A percentile compares a stretch with the other conserved stretches of the same genome.
Conservation (phyloP, 2,329 filamentous ascomycete genomes). For the Cladosporium halotolerans region DNA sequence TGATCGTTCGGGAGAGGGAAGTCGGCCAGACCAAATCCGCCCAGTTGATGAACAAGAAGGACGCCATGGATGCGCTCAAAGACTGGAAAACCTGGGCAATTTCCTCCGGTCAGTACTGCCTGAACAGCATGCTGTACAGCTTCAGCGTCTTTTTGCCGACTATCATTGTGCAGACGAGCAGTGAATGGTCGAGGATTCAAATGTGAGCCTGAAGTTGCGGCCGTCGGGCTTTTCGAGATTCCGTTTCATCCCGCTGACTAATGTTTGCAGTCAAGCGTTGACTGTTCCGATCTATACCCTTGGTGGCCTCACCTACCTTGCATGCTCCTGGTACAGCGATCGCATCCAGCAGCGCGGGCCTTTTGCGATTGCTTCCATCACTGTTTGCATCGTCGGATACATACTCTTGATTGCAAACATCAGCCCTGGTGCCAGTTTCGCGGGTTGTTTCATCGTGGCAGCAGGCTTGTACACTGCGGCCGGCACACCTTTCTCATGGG, state of each 20-base stretch:
- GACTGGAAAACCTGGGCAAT: slow-evolving; percentile 75
- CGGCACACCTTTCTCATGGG: slow-evolving; percentile 9
- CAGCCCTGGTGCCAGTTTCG: slow-evolving; percentile 61
- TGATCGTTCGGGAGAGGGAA: slow-evolving; percentile 48
- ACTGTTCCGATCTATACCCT: slow-evolving; percentile 73
- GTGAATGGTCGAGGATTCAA: slow-evolving; percentile 54
- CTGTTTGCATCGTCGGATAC: slow-evolving; percentile 43
- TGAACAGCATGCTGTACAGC: slow-evolving; percentile 72
- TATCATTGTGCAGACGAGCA: slow-evolving; percentile 65
- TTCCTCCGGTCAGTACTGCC: slow-evolving; percentile 63
- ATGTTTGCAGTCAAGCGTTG: slow-evolving; percentile 32
- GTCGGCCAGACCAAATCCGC: slow-evolving; percentile 67
- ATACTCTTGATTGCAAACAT: slow-evolving; percentile 58
- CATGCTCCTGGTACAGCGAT: slow-evolving; percentile 61
- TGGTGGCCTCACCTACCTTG: slow-evolving; percentile 63
- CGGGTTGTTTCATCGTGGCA: slow-evolving; percentile 28
- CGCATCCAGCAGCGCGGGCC: slow-evolving; percentile 58
- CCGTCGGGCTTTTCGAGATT: too few species aligned
- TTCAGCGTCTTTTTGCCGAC: slow-evolving; percentile 74
- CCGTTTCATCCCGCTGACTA: too few species aligned
- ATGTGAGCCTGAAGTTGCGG: slow-evolving; percentile 50
- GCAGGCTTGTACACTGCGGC: slow-evolving; percentile 3
- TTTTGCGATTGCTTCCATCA: slow-evolving; percentile 57
- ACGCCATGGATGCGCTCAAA: slow-evolving; percentile 60
- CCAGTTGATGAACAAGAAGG: slow-evolving; percentile 53